Percentiles rank a stretch among this genome's conserved stretches.
phyloP scores from a whole-genome alignment of 768 basidiomycete species.

The Suillus fuscotomentosus region DNA sequence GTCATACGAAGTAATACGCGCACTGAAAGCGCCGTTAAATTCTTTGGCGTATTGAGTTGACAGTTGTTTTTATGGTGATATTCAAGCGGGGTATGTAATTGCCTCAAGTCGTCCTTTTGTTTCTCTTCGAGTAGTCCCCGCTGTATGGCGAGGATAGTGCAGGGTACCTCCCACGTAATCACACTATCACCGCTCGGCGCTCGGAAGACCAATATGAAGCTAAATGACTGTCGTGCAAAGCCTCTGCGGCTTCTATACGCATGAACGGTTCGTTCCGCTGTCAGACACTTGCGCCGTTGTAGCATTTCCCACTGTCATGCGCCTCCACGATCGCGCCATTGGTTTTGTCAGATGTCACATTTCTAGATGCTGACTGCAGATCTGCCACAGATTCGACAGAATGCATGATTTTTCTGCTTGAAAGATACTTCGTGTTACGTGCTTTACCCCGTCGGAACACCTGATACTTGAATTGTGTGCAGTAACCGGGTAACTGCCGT shows the following conservation, averaged over 20 bases:
- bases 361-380: background rate
- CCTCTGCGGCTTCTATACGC: conserved; percentile 8
- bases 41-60: conserved; percentile 9
- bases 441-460: conserved; percentile 1
- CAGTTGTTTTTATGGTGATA: conserved; percentile 11
- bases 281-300: conserved; percentile 36
- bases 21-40: conserved; percentile 15
- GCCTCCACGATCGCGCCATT: background rate
- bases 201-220: conserved; percentile 53
- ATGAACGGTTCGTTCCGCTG: conserved; percentile 70
- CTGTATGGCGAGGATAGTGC: conserved; percentile 36
- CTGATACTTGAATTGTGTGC: background rate
- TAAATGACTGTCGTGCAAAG: conserved; percentile 47
- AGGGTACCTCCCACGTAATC: conserved; percentile 23
- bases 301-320: background rate
- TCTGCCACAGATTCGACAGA: background rate
- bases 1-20: conserved; percentile 25
- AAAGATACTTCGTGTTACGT: background rate
- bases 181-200: conserved; percentile 39
- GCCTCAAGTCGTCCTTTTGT: background rate
- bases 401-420: background rate
- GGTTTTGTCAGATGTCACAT: background rate
- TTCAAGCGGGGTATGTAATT: conserved; percentile 2
- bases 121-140: conserved; percentile 20
- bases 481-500: background rate